These are phyloP conservation scores for Sporothrix brasiliensis DNA, from an alignment of 2,329 filamentous ascomycete genomes.

Conservation along the genomic window DNA sequence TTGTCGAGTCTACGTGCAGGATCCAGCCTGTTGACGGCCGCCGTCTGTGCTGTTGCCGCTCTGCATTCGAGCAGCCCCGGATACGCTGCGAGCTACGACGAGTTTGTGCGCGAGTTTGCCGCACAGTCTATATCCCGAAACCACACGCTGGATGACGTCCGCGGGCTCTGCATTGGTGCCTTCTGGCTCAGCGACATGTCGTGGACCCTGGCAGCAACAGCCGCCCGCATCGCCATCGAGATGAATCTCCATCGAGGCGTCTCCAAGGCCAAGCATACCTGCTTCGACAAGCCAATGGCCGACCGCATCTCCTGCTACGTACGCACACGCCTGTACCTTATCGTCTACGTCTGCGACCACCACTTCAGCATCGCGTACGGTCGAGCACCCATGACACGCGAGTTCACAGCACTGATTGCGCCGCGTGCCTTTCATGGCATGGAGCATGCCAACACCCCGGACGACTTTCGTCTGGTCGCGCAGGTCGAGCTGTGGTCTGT, in stretches of 20 bases:
- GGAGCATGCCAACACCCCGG: background rate
- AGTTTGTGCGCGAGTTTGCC: background rate
- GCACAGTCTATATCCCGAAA: background rate
- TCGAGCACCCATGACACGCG: background rate
- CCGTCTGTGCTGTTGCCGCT: background rate
- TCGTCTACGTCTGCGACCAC: constrained; percentile 17
- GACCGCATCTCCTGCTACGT: background rate
- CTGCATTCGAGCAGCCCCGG: background rate
- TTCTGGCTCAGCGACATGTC: constrained; percentile 21
- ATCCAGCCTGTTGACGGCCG: background rate
- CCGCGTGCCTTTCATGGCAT: background rate
- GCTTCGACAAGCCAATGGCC: background rate
- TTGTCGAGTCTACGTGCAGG: background rate
- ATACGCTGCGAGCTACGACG: background rate
- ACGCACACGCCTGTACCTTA: background rate
- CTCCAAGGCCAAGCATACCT: background rate
- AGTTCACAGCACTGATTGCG: background rate
- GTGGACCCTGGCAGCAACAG: background rate
- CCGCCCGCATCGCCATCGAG: background rate
- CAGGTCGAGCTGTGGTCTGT: constrained; percentile 18
- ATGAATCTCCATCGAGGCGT: constrained; percentile 1
- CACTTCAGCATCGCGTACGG: constrained; percentile 15
- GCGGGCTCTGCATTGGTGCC: background rate
- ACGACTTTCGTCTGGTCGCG: background rate
- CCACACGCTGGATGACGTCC: background rate